These are phyloP conservation scores for Gigaspora rosea DNA, from an alignment of 192 early-diverging fungal genomes.

Conservation along the genomic window DNA sequence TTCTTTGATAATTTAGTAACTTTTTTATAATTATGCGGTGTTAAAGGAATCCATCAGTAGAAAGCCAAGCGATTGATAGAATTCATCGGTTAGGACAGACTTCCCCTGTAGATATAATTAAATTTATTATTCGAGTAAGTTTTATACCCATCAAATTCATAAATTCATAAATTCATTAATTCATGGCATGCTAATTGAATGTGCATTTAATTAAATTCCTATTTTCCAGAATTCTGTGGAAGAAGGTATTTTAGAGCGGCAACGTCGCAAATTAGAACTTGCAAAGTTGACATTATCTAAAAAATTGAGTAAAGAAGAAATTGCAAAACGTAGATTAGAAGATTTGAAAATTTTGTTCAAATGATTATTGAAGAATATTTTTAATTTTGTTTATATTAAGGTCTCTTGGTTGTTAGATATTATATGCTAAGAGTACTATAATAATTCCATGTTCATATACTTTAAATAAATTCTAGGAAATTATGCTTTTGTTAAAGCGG, in stretches of 20 bases:
- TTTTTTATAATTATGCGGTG: slow-evolving; percentile 41
- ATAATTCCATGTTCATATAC: too few species aligned
- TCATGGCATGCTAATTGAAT: neutral
- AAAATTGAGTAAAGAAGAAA: slow-evolving; percentile 45
- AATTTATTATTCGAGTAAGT: slow-evolving; percentile 62
- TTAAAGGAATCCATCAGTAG: slow-evolving; percentile 76
- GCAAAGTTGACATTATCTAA: slow-evolving; percentile 45
- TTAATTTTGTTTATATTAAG: too few species aligned
- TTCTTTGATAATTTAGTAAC: slow-evolving; percentile 45
- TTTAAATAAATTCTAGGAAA: too few species aligned
- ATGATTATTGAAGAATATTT: neutral
- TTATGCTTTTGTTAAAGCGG: too few species aligned
- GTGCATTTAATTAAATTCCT: slow-evolving; percentile 9
- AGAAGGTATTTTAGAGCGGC: slow-evolving; percentile 57
- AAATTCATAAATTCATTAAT: neutral
- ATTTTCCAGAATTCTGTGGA: slow-evolving; percentile 49
- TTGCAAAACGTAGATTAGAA: slow-evolving; percentile 42
- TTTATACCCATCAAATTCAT: neutral
- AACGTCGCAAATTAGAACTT: slow-evolving; percentile 50
- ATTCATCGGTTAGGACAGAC: slow-evolving; percentile 81
- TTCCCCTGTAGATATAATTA: slow-evolving; percentile 59
- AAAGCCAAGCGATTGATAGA: slow-evolving; percentile 82
- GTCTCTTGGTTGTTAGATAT: too few species aligned
- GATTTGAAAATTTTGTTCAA: slow-evolving; percentile 44
- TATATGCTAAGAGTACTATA: too few species aligned